Conservation (phyloP, 2,329 filamentous ascomycete genomes). For the Penicillium sp. region DNA sequence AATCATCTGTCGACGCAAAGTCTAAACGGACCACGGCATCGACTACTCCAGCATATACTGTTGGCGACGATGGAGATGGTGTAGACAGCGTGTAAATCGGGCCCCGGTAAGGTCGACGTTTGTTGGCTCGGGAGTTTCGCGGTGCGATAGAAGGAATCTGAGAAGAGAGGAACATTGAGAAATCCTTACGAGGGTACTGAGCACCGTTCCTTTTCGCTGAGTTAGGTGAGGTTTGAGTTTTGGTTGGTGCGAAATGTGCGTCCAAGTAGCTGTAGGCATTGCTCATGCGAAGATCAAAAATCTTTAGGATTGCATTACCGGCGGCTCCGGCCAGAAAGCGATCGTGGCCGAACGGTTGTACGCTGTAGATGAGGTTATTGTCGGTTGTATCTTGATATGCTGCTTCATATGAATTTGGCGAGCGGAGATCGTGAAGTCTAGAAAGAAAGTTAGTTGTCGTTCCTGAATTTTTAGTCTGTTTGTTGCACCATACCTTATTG, state of each 20-base stretch:
- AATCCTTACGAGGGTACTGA: slow-evolving; percentile 30
- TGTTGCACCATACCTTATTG: slow-evolving; percentile 38
- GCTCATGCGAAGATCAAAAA: slow-evolving; percentile 61
- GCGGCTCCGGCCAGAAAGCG: slow-evolving; percentile 58
- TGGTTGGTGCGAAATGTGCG: slow-evolving; percentile 13
- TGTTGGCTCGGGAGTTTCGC: slow-evolving; percentile 12
- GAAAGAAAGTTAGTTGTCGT: background rate
- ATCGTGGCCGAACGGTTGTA: slow-evolving; percentile 57
- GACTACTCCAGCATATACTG: slow-evolving; percentile 47
- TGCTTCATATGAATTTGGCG: slow-evolving; percentile 47
- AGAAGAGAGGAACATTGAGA: slow-evolving; percentile 46
- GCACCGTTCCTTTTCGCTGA: background rate
- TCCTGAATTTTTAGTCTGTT: background rate
- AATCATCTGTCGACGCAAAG: slow-evolving; percentile 46
- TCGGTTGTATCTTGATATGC: slow-evolving; percentile 58
- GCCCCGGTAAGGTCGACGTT: slow-evolving; percentile 39
- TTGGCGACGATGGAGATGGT: slow-evolving; percentile 46
- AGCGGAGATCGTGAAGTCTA: slow-evolving; percentile 62
- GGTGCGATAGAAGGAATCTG: slow-evolving; percentile 13
- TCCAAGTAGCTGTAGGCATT: slow-evolving; percentile 36
- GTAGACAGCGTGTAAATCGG: slow-evolving; percentile 47
- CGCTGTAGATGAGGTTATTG: slow-evolving; percentile 58
- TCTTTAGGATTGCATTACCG: slow-evolving; percentile 59
- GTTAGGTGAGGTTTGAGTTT: background rate
- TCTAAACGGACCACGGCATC: slow-evolving; percentile 45